These are phyloP conservation scores for Penstemon eatonii DNA, from an alignment of 257 asterid species.

Conservation along the genomic window DNA sequence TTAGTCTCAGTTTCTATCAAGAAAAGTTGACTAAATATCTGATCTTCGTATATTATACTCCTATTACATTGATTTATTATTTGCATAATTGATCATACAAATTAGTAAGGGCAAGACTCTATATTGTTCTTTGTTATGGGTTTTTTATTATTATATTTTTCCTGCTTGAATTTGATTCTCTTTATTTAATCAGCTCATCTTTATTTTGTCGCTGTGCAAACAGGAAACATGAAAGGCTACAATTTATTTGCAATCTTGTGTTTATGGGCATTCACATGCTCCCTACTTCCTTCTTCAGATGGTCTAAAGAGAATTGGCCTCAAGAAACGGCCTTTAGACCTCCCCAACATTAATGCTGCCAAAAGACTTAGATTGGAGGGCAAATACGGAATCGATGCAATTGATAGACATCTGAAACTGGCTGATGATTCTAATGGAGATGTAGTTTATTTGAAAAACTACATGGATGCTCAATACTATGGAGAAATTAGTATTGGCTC, in stretches of 20 bases:
- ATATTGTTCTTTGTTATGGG: no score
- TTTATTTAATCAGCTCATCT: neutral
- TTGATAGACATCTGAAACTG: constrained; percentile 37
- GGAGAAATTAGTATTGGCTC: constrained; percentile 90
- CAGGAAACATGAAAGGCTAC: constrained; percentile 67
- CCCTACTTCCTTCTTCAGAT: constrained; percentile 60
- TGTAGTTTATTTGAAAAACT: constrained; percentile 64
- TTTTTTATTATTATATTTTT: no score
- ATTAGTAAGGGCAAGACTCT: no score
- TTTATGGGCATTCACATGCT: constrained; percentile 50
- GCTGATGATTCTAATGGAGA: constrained; percentile 49
- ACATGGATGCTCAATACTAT: constrained; percentile 92
- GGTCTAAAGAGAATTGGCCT: constrained; percentile 61
- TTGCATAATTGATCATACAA: no score
- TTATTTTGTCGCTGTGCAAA: constrained; percentile 11
- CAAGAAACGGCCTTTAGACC: constrained; percentile 61
- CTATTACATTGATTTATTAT: no score
- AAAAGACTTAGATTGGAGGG: constrained; percentile 46
- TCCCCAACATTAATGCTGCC: constrained; percentile 54
- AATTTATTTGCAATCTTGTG: constrained; percentile 40
- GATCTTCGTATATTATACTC: no score
- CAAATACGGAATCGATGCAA: constrained; percentile 35
- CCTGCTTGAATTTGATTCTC: neutral
- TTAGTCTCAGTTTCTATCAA: neutral
- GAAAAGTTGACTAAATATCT: neutral